phyloP scores from a whole-genome alignment of 2,329 filamentous ascomycete species.

The Diaporthe amygdali region DNA sequence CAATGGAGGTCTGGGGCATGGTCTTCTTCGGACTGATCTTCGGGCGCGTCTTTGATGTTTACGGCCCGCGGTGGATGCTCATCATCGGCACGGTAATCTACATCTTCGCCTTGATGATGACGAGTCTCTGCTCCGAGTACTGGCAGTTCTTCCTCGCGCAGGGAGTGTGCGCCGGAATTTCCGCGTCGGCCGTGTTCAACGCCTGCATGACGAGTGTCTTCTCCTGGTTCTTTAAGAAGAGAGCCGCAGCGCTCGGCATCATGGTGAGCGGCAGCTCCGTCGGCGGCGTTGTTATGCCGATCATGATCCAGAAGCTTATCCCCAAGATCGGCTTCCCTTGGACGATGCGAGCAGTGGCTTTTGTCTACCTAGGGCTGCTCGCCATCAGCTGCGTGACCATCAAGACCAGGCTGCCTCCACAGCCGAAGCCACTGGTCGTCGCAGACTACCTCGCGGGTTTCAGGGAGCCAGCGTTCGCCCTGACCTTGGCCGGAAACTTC shows the following conservation, averaged over 20 bases:
- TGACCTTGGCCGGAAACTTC: conserved; percentile 53
- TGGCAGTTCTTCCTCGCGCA: conserved; percentile 48
- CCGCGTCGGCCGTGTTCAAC: conserved; percentile 42
- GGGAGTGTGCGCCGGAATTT: conserved; percentile 38
- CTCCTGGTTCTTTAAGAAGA: conserved; percentile 53
- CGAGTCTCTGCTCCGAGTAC: conserved; percentile 49
- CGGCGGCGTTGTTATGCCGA: conserved; percentile 60
- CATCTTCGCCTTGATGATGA: conserved; percentile 67
- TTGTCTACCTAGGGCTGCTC: conserved; percentile 42
- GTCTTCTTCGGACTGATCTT: conserved; percentile 52
- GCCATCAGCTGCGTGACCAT: conserved; percentile 36
- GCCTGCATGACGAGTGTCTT: conserved; percentile 40
- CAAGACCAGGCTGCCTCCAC: conserved; percentile 40
- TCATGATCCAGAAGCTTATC: conserved; percentile 59
- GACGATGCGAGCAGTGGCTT: conserved; percentile 43
- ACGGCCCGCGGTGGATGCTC: conserved; percentile 62
- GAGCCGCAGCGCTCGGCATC: conserved; percentile 54
- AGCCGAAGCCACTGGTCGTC: conserved; percentile 46
- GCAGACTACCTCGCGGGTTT: conserved; percentile 53
- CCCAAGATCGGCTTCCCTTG: conserved; percentile 48
- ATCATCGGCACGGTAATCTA: conserved; percentile 56
- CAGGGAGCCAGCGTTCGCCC: conserved; percentile 48
- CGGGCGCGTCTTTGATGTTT: conserved; percentile 56
- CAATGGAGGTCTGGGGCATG: conserved; percentile 52
- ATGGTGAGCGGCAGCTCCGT: conserved; percentile 53